These are phyloP conservation scores for Aspergillus coremiiformis DNA, from an alignment of 495 filamentous ascomycete species.

Conservation along the genomic window DNA sequence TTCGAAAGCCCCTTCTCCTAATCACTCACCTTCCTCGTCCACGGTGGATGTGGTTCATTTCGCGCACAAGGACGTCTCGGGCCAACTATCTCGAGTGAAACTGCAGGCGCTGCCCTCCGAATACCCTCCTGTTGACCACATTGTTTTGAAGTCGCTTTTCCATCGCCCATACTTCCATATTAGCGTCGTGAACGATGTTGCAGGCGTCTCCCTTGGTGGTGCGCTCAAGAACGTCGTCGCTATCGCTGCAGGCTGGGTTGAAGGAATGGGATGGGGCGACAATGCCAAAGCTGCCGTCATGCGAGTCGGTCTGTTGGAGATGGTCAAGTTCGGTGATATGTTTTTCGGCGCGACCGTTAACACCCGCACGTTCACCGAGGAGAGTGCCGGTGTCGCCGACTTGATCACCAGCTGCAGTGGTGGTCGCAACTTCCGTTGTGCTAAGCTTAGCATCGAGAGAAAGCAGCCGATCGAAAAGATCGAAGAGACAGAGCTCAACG, in stretches of 20 bases:
- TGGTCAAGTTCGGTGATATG: slow-evolving; percentile 86
- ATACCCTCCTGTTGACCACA: slow-evolving; percentile 77
- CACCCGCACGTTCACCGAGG: slow-evolving; percentile 84
- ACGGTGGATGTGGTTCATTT: slow-evolving; percentile 53
- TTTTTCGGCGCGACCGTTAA: slow-evolving; percentile 81
- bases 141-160: slow-evolving; percentile 74
- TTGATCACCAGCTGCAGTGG: slow-evolving; percentile 88
- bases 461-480: slow-evolving; percentile 76
- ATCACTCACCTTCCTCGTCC: slow-evolving; percentile 47
- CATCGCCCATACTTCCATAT: slow-evolving; percentile 98
- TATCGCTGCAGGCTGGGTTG: slow-evolving; percentile 88
- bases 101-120: slow-evolving; percentile 67
- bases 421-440: slow-evolving; percentile 89
- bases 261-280: slow-evolving; percentile 93
- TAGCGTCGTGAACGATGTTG: slow-evolving; percentile 82
- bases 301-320: slow-evolving; percentile 89
- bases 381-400: slow-evolving; percentile 93
- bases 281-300: slow-evolving; percentile 97
- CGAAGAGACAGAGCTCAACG: slow-evolving; percentile 84
- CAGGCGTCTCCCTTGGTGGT: slow-evolving; percentile 89
- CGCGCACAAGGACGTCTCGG: slow-evolving; percentile 58
- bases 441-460: slow-evolving; percentile 77
- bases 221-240: slow-evolving; percentile 98
- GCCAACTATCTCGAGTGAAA: slow-evolving; percentile 53
- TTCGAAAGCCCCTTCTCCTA: slow-evolving; percentile 62